Evolutionary conservation across 768 basidiomycete genomes (phyloP), one percentile per base, ranked within the genome.

Genomic region (Clathrus columnatus): DNA sequence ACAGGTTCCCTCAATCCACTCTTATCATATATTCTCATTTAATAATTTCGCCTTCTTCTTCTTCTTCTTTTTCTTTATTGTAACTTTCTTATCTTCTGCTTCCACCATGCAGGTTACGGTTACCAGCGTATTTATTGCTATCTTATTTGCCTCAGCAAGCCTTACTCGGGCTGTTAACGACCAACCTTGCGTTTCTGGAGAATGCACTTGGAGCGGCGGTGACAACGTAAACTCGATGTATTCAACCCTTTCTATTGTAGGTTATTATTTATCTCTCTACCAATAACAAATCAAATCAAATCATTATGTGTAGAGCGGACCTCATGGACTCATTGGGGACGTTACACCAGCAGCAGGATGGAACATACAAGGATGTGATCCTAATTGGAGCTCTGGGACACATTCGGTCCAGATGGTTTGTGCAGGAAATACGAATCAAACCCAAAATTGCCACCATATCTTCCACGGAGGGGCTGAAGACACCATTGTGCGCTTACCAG

Each of bases 401-500:
- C 42, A 51, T 44, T 20, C 43, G 5, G 24, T 57, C 44, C 18
- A 53, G 5, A 30, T 53, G 28, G 47, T 43, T 7, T 57, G 57
- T 42, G 27, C 24, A 16, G 57, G 51, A 10, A 10, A 6, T 17
- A 17, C 51, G 18, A 32, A 54, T 17, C 51, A 52, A 18, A 50
- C 50, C 8, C 41, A 46, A 6, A 16, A 29, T 18, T 79, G 77
- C 61, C 64, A 64, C 24, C 75, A 75, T 54, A 64, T 79, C 10
- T 73, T 69, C 55, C 63, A 67, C 29, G 63, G 62, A 30, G 72
- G 68, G 20, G 70, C 76, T 0, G 73, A 68, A n/a, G 74, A 73
- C 55, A 80, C 76, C 58, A 64, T 82, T 20, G 78, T 81, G 26
- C 71, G 79, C 18, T 62, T 82, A 7, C 80, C 81, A 4, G 72